Evolutionary conservation across 768 basidiomycete species (phyloP).

Genomic region (Podaxis sp.): DNA sequence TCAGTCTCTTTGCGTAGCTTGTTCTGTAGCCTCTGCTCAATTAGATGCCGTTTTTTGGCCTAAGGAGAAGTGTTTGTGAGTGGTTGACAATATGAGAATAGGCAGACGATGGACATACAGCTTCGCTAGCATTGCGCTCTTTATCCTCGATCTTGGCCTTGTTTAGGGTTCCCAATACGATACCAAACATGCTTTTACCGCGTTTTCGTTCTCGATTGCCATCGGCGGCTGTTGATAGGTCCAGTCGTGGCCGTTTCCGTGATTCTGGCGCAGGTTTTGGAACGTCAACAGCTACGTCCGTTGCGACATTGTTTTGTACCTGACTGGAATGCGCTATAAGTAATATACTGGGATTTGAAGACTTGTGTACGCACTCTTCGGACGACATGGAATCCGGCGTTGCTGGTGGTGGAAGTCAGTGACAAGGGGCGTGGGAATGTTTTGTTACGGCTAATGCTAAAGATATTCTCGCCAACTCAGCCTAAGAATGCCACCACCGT

Average conservation of each 20-base stretch:
- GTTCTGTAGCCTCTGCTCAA: conserved; percentile 82
- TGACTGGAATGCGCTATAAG: conserved; percentile 24
- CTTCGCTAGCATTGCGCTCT: conserved; percentile 82
- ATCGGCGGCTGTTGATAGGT: conserved; percentile 47
- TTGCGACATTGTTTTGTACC: conserved; percentile 25
- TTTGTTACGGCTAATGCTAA: not conserved
- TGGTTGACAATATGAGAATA: not conserved
- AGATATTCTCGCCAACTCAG: conserved; percentile 2
- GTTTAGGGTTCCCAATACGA: conserved; percentile 79
- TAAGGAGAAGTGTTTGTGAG: conserved; percentile 26
- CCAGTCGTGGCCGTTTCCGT: conserved; percentile 74
- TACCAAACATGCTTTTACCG: conserved; percentile 86
- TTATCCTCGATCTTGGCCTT: conserved; percentile 88
- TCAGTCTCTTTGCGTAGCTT: conserved; percentile 86
- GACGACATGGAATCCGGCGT: conserved; percentile 41
- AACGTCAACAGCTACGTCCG: conserved; percentile 28
- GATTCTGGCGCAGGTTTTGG: conserved; percentile 44
- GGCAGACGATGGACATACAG: conserved; percentile 45
- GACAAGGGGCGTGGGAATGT: conserved; percentile 35
- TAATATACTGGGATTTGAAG: not conserved
- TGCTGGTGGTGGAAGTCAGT: conserved; percentile 24
- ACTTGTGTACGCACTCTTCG: conserved; percentile 45
- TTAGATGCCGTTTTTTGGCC: conserved; percentile 83
- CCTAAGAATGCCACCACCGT: conserved; percentile 21
- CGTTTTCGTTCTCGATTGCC: conserved; percentile 69